Percentiles rank a stretch among this genome's conserved stretches.
These are phyloP conservation scores for Stellera chamaejasme DNA, from an alignment of 345 rosid genomes.

Conservation along the genomic window DNA sequence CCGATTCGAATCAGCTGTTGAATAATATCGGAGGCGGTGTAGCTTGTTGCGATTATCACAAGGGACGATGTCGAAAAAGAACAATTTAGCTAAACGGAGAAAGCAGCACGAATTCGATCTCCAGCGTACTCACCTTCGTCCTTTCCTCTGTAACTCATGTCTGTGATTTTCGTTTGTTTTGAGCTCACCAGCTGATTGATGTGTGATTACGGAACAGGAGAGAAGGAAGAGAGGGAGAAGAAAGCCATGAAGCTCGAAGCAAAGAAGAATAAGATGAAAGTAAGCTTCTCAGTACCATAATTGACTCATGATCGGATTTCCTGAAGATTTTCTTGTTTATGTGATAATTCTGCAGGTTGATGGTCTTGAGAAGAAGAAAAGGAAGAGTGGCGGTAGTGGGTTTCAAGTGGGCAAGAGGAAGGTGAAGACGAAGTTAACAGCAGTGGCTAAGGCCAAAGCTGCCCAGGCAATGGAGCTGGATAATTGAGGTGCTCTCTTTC, in stretches of 20 bases:
- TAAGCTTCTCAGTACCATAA: conserved; percentile 15
- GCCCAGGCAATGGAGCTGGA: conserved; percentile 96
- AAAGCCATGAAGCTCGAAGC: conserved; percentile 60
- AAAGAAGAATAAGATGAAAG: conserved; percentile 96
- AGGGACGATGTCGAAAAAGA: conserved; percentile 87
- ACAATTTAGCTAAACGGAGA: conserved; percentile 69
- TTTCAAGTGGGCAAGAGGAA: conserved; percentile 87
- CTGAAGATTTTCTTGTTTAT: background rate
- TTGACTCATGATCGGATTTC: too few species aligned
- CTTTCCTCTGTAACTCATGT: background rate
- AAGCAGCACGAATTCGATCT: conserved; percentile 83
- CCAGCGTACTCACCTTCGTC: conserved; percentile 30
- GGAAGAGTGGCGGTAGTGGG: conserved; percentile 53
- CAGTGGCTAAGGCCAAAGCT: conserved; percentile 76
- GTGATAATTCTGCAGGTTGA: conserved; percentile 46
- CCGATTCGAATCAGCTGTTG: too few species aligned
- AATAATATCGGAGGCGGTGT: too few species aligned
- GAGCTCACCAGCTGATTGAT: background rate
- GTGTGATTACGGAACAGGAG: conserved; percentile 33
- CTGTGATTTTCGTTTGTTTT: background rate
- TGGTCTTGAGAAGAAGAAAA: conserved; percentile 59
- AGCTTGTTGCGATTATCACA: background rate
- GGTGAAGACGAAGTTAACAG: conserved; percentile 73
- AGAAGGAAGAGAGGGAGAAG: conserved; percentile 68
- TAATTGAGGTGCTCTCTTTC: conserved; percentile 29